Evolutionary conservation across 2,329 filamentous ascomycete genomes (phyloP).

Genomic region (Emergomyces orientalis): DNA sequence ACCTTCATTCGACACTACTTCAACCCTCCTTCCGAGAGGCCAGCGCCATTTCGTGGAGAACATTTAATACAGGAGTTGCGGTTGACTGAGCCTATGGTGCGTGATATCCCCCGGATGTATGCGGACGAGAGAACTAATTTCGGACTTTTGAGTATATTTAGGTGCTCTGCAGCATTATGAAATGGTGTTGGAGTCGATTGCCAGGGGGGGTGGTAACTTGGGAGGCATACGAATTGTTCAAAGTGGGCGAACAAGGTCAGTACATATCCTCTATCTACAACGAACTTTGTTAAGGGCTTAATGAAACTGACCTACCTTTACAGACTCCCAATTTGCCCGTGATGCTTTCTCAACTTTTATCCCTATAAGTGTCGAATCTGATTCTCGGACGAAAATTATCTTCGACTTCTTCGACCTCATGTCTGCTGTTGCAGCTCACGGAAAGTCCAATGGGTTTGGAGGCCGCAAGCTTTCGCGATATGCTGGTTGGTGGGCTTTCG

Average conservation of each 20-base stretch:
- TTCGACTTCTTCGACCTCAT: conserved; percentile 95
- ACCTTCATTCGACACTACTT: conserved; percentile 93
- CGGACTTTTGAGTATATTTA: conserved; percentile 30
- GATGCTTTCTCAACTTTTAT: conserved; percentile 97
- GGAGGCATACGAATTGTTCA: conserved; percentile 96
- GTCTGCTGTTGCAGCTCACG: conserved; percentile 81
- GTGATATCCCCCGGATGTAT: conserved; percentile 21
- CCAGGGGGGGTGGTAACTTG: conserved; percentile 87
- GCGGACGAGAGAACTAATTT: conserved; percentile 8
- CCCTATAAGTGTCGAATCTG: conserved; percentile 81
- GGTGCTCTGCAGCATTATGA: conserved; percentile 87
- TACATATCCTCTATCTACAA: conserved; percentile 10
- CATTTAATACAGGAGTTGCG: conserved; percentile 74
- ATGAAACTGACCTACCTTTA: conserved; percentile 10
- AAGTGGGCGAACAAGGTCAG: conserved; percentile 81
- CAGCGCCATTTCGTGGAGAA: conserved; percentile 54
- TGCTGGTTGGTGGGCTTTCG: conserved; percentile 98
- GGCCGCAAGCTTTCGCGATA: conserved; percentile 89
- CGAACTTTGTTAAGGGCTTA: neutral
- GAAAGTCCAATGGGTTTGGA: conserved; percentile 85
- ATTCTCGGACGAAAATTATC: conserved; percentile 76
- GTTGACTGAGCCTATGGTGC: conserved; percentile 86
- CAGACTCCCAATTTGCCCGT: conserved; percentile 83
- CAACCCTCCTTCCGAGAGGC: conserved; percentile 53
- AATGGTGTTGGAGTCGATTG: conserved; percentile 97